Evolutionary conservation across 192 early-diverging fungal species (phyloP).

Genomic region (Bifiguratus adelaidae): DNA sequence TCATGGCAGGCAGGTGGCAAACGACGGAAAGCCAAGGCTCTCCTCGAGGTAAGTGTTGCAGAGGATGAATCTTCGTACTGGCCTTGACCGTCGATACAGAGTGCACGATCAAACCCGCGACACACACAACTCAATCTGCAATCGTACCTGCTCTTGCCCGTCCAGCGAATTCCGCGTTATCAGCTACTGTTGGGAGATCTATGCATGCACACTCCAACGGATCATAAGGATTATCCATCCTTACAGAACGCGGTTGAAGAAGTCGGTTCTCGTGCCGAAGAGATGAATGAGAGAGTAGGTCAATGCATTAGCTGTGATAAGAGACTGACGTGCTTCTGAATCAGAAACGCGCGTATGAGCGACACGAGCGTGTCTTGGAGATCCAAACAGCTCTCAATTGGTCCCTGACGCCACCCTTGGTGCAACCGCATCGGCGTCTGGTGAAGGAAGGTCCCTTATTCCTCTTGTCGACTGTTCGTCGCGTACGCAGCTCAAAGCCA

Average conservation of each 20-base stretch:
- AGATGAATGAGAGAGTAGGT: slow-evolving; percentile 63
- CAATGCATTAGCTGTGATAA: background rate
- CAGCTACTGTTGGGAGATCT: slow-evolving; percentile 69
- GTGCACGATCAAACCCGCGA: slow-evolving; percentile 32
- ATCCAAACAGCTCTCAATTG: slow-evolving; percentile 24
- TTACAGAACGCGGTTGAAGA: slow-evolving; percentile 50
- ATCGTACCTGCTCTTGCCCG: slow-evolving; percentile 74
- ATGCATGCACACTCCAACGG: slow-evolving; percentile 48
- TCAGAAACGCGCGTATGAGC: slow-evolving; percentile 64
- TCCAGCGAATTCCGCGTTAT: slow-evolving; percentile 88
- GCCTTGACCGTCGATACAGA: slow-evolving; percentile 28
- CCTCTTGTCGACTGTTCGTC: slow-evolving; percentile 6
- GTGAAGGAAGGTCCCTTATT: slow-evolving; percentile 35
- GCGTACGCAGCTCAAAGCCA: background rate
- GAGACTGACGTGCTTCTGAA: background rate
- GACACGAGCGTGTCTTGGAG: slow-evolving; percentile 29
- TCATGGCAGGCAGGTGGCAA: slow-evolving; percentile 14
- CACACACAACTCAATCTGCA: slow-evolving; percentile 78
- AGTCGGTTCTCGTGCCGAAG: slow-evolving; percentile 50
- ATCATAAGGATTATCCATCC: slow-evolving; percentile 61
- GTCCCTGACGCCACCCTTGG: slow-evolving; percentile 22
- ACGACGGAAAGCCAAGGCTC: slow-evolving; percentile 20
- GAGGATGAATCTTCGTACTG: background rate
- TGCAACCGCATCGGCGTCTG: slow-evolving; percentile 41
- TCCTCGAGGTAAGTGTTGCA: slow-evolving; percentile 22